Conservation (phyloP, 129 eudicot species). For the Deinandra increscens region DNA sequence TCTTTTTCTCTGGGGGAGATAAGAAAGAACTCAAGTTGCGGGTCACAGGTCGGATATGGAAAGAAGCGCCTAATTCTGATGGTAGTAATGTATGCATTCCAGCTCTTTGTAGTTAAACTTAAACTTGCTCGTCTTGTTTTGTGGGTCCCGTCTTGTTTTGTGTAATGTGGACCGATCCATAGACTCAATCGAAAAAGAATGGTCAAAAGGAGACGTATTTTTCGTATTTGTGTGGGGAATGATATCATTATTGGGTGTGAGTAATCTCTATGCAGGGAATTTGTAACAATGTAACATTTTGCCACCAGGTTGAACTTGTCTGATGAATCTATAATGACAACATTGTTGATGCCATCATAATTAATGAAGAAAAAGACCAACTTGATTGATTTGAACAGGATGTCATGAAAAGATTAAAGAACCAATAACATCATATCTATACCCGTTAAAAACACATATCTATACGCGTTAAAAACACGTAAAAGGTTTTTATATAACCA, state of each 20-base stretch:
- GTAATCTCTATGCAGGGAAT: constrained; percentile 21
- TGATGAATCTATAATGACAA: neutral
- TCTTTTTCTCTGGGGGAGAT: constrained; percentile 86
- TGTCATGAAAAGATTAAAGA: neutral
- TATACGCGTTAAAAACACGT: too few relatives aligned
- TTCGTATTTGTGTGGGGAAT: constrained; percentile 25
- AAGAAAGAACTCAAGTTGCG: constrained; percentile 73
- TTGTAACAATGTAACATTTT: constrained; percentile 15
- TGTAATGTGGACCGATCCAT: neutral
- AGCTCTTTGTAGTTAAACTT: constrained; percentile 53
- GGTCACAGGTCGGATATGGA: constrained; percentile 89
- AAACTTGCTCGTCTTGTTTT: neutral
- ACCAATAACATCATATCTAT: neutral
- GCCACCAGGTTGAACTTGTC: neutral
- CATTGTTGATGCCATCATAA: neutral
- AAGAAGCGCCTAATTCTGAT: constrained; percentile 66
- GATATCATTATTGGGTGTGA: constrained; percentile 25
- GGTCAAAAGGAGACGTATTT: constrained; percentile 22
- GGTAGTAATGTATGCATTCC: constrained; percentile 62
- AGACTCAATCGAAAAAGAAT: neutral
- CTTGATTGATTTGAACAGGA: neutral
- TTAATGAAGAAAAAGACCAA: neutral
- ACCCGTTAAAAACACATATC: too few relatives aligned
- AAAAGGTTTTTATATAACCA: too few relatives aligned
- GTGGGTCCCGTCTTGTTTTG: neutral